Evolutionary conservation across 768 basidiomycete genomes (phyloP), one percentile per base, ranked within the genome.

Genomic region (Hypholoma sublateritium): DNA sequence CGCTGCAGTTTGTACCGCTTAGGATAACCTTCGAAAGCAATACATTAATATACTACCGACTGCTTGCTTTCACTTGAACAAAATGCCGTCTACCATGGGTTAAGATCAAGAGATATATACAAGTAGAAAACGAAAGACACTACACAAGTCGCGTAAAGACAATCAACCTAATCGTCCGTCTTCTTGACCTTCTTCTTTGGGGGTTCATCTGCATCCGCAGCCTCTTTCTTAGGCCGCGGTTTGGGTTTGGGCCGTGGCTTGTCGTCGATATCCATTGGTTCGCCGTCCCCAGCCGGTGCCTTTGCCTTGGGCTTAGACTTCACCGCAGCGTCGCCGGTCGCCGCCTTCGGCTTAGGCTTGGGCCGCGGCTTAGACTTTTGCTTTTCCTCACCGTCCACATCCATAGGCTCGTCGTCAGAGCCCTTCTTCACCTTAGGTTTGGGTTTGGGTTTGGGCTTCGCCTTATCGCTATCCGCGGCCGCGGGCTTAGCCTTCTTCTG

Each of bases 121-220:
- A 14, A 13, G 24, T 14, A 8, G 24, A 22, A 37, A 2, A 41
- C 11, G 3, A 39, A 36, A 12, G 24, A 7, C 19, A 37, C 22
- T 25, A 34, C 51, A 53, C 8, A n/a, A 17, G 24, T 32, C 9
- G 28, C 28, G 28, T 32, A 53, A 19, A 42, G 41, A 42, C 13
- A 41, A 28, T 16, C 37, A 8, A 9, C 6, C 39, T 16, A 57
- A n/a, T 75, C 83, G 19, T 71, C 67, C 5, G 77, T 64, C 34
- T 79, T 87, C 75, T 89, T 92, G 56, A 72, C 70, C 71, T 93
- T 93, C 76, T 93, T 93, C 74, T 87, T 89, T 2, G 80, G 84
- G 12, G 87, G 89, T 53, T 82, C 84, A 2, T 72, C 77, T 24
- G 77, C 76, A 7, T 70, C 73, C 22, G 69, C 75, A 11, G 65